Conservation (phyloP, 805 yeast genomes). For the Priceomyces castillae region DNA sequence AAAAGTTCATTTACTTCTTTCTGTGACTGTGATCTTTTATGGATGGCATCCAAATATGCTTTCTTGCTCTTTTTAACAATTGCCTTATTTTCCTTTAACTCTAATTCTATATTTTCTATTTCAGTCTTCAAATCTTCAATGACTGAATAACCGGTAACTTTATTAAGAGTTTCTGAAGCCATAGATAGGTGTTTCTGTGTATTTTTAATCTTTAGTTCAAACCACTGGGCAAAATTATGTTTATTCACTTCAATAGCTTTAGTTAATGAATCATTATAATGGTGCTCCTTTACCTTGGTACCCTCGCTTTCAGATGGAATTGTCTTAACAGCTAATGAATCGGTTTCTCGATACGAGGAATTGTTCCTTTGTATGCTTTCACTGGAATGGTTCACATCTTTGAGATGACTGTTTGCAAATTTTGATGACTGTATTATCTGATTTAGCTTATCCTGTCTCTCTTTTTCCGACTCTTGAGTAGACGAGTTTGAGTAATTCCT, state of each 20-base stretch:
- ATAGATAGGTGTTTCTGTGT: background rate
- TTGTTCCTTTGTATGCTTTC: too few relatives aligned
- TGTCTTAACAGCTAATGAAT: too few relatives aligned
- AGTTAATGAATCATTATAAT: background rate
- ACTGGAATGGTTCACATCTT: too few relatives aligned
- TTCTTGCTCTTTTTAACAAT: constrained; percentile 49
- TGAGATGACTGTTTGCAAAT: background rate
- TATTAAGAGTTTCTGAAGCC: constrained; percentile 62
- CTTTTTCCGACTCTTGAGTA: background rate
- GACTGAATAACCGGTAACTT: constrained; percentile 85
- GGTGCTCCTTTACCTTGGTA: too few relatives aligned
- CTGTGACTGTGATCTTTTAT: constrained; percentile 66
- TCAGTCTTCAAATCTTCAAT: constrained; percentile 68
- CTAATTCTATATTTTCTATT: constrained; percentile 56
- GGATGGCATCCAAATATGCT: constrained; percentile 58
- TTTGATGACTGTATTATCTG: background rate
- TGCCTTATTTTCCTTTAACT: constrained; percentile 47
- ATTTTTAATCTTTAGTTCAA: background rate
- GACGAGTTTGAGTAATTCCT: background rate
- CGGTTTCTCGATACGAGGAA: too few relatives aligned
- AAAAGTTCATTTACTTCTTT: constrained; percentile 82
- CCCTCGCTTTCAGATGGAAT: too few relatives aligned
- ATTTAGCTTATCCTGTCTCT: background rate
- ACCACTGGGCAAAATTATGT: background rate
- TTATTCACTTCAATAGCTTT: background rate